phyloP scores from a whole-genome alignment of 306 rosid species.

The Astragalus glycyphyllos region DNA sequence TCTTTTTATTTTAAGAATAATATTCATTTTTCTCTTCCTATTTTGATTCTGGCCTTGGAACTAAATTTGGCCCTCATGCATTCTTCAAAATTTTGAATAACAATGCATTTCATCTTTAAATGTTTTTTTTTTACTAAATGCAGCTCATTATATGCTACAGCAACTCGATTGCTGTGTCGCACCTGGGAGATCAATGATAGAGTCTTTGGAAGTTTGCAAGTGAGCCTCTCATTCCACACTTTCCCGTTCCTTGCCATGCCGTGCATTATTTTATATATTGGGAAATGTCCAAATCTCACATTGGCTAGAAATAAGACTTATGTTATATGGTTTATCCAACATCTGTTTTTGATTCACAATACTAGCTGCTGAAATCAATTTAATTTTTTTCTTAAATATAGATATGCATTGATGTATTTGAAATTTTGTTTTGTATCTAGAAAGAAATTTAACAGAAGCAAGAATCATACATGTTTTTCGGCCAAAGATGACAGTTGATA shows the following conservation, averaged over 20 bases:
- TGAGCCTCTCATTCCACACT: constrained; percentile 47
- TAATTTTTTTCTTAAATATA: constrained; percentile 13
- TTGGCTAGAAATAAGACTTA: too few species aligned
- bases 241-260: constrained; percentile 29
- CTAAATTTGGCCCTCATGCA: not conserved
- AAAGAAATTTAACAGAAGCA: constrained; percentile 28
- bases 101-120: constrained; percentile 15
- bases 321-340: constrained; percentile 1
- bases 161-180: constrained; percentile 85
- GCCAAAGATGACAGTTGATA: too few species aligned
- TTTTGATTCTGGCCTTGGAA: constrained; percentile 21
- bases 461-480: too few species aligned
- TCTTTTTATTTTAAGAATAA: constrained; percentile 17
- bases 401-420: constrained; percentile 1
- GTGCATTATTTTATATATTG: constrained; percentile 16
- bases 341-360: constrained; percentile 12
- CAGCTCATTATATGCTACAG: constrained; percentile 85
- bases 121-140: constrained; percentile 29
- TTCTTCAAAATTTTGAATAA: constrained; percentile 34
- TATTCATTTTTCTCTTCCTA: constrained; percentile 19
- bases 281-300: too few species aligned
- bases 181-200: constrained; percentile 97
- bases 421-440: constrained; percentile 6
- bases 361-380: constrained; percentile 22
- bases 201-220: constrained; percentile 91